Conservation (phyloP, 768 basidiomycete genomes). For the Sarcodon sp. region DNA sequence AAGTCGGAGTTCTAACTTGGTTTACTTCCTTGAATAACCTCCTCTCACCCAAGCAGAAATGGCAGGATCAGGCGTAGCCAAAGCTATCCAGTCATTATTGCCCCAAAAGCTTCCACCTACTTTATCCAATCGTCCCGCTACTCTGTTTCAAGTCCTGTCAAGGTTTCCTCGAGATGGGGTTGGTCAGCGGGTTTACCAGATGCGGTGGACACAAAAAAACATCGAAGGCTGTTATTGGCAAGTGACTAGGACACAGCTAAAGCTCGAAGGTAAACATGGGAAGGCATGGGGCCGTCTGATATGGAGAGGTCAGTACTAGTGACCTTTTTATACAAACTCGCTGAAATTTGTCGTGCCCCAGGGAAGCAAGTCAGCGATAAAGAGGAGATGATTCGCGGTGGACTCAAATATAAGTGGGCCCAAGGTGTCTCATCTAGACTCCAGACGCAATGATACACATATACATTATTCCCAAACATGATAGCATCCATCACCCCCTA, state of each 20-base stretch:
- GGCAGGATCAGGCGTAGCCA: conserved; percentile 4
- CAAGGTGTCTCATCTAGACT: conserved; percentile 33
- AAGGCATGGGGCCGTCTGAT: conserved; percentile 74
- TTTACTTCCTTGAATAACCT: not conserved
- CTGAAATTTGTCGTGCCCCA: conserved; percentile 13
- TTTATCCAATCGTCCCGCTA: conserved; percentile 42
- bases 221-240: conserved; percentile 63
- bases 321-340: not conserved
- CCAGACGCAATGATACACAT: no score
- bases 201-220: conserved; percentile 58
- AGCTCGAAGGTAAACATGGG: conserved; percentile 62
- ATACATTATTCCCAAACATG: no score
- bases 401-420: conserved; percentile 65
- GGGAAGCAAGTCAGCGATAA: conserved; percentile 46
- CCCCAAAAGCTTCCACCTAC: conserved; percentile 46
- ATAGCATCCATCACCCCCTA: no score
- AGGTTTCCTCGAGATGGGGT: conserved; percentile 54
- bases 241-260: conserved; percentile 59
- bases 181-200: conserved; percentile 58
- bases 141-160: conserved; percentile 62
- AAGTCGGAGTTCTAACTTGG: no score
- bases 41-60: conserved; percentile 1
- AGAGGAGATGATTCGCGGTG: conserved; percentile 56
- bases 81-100: conserved; percentile 40
- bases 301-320: conserved; percentile 54